A percentile compares a stretch with the other conserved stretches of the same genome.
Evolutionary conservation across 176 grass and related monocot genomes (phyloP).

Genomic region (sorghum (Sorghum bicolor)): Sorghum_bicolor_NCBIv3 NC_012872.2:57145001-57145500

Average conservation of each 20-base stretch:
- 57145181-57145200: background rate
- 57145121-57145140: background rate
- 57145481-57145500: background rate
- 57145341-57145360: background rate
- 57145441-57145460: slow-evolving; percentile 9
- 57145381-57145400: background rate
- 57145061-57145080: background rate
- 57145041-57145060: background rate
- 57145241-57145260: background rate
- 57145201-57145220: slow-evolving; percentile 12
- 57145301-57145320: background rate
- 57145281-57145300: slow-evolving; percentile 27
- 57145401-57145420: background rate
- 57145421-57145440: slow-evolving; percentile 15
- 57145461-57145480: background rate
- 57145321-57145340: slow-evolving; percentile 25
- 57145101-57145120: background rate
- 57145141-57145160: background rate
- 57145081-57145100: background rate
- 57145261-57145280: background rate
- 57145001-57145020: background rate
- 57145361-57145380: background rate
- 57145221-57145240: background rate
- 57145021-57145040: too few species aligned
- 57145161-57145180: background rate